These are phyloP conservation scores for Diaporthe sp. DNA, from an alignment of 2,329 filamentous ascomycete genomes.

Conservation along the genomic window DNA sequence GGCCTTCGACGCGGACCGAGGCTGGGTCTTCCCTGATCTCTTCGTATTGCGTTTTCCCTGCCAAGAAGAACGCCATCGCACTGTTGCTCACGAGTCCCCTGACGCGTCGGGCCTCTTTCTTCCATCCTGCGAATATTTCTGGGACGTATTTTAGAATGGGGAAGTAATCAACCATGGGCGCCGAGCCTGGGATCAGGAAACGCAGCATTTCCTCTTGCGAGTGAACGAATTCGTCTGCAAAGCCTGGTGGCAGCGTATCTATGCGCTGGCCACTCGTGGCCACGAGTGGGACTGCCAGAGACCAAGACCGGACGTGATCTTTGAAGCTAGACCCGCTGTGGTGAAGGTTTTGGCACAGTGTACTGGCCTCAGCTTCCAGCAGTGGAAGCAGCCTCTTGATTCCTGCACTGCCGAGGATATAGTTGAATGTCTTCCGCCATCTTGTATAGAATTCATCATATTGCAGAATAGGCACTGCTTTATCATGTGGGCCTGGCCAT, in stretches of 20 bases:
- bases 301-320: background rate
- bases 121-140: constrained; percentile 7
- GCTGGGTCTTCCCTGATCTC: background rate
- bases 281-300: background rate
- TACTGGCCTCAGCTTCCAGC: constrained; percentile 5
- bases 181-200: background rate
- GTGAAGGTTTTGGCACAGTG: background rate
- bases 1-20: background rate
- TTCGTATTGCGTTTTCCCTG: background rate
- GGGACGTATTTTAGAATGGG: constrained; percentile 20
- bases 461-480: constrained; percentile 17
- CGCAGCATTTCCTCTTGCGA: constrained; percentile 10
- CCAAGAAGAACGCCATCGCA: background rate
- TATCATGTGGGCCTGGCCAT: background rate
- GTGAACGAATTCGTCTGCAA: constrained; percentile 3
- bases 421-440: constrained; percentile 8
- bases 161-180: constrained; percentile 27
- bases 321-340: background rate
- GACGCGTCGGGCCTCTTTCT: constrained; percentile 4
- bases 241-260: background rate
- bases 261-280: constrained; percentile 16
- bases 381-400: constrained; percentile 23
- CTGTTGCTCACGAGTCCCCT: background rate
- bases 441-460: constrained; percentile 17
- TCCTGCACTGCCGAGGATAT: constrained; percentile 6